These are phyloP conservation scores for Leptomonas pyrrhocoris DNA, from an alignment of 208 protist genomes.

Conservation along the genomic window DNA sequence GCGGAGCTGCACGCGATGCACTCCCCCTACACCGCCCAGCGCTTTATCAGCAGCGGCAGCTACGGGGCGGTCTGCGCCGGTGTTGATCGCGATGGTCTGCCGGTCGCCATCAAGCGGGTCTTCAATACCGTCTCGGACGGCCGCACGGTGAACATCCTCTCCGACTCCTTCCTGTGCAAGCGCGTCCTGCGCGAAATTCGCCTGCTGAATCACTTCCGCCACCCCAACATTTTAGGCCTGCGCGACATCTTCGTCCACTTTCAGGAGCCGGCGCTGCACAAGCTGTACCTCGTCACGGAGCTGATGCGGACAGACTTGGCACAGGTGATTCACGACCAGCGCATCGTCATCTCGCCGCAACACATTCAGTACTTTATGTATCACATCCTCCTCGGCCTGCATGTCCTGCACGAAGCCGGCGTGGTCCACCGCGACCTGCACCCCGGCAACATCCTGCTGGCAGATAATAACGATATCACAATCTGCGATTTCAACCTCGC, in stretches of 20 bases:
- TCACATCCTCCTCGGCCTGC: slow-evolving; percentile 94
- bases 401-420: slow-evolving; percentile 91
- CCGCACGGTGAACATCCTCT: slow-evolving; percentile 83
- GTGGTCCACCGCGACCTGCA: slow-evolving; percentile 94
- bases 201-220: slow-evolving; percentile 95
- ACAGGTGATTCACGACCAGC: slow-evolving; percentile 95
- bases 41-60: slow-evolving; percentile 88
- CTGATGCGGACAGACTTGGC: slow-evolving; percentile 94
- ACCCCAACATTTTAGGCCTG: slow-evolving; percentile 96
- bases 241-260: slow-evolving; percentile 94
- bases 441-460: slow-evolving; percentile 88
- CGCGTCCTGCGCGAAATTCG: slow-evolving; percentile 92
- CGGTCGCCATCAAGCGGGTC: slow-evolving; percentile 87
- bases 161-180: slow-evolving; percentile 90
- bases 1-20: slow-evolving; percentile 71
- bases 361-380: slow-evolving; percentile 97
- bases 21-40: slow-evolving; percentile 77
- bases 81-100: slow-evolving; percentile 59
- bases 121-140: slow-evolving; percentile 89
- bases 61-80: slow-evolving; percentile 90
- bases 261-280: slow-evolving; percentile 84
- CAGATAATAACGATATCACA: slow-evolving; percentile 94
- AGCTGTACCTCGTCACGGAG: slow-evolving; percentile 97
- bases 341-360: slow-evolving; percentile 93
- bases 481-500: slow-evolving; percentile 98